A percentile compares a stretch with the other conserved stretches of the same genome.
Conservation (phyloP, 2,329 filamentous ascomycete genomes). For the Geosmithia flava region DNA sequence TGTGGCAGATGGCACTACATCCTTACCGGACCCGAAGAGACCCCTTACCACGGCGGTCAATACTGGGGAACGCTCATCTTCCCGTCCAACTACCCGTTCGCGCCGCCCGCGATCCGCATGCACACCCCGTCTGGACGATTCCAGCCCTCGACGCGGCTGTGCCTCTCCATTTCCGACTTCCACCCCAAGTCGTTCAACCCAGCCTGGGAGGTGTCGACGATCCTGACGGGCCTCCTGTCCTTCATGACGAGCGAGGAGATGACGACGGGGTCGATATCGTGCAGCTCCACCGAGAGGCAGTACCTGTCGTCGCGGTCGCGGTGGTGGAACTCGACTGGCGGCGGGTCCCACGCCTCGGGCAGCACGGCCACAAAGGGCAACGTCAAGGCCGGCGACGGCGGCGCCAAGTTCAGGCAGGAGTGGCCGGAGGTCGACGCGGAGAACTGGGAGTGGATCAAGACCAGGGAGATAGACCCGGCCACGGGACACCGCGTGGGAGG, state of each 20-base stretch:
- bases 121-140: slow-evolving; percentile 95
- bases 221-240: slow-evolving; percentile 81
- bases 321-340: slow-evolving; percentile 97
- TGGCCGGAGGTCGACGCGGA: slow-evolving; percentile 83
- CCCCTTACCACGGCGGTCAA: slow-evolving; percentile 87
- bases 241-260: slow-evolving; percentile 99
- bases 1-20: slow-evolving; percentile 75
- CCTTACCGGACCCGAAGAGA: slow-evolving; percentile 86
- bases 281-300: slow-evolving; percentile 63
- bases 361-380: slow-evolving; percentile 54
- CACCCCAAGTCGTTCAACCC: slow-evolving; percentile 98
- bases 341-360: slow-evolving; percentile 54
- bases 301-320: slow-evolving; percentile 64
- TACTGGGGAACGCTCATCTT: slow-evolving; percentile 98
- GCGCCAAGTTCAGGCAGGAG: slow-evolving; percentile 76
- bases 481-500: slow-evolving; percentile 51
- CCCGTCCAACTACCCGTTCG: slow-evolving; percentile 92
- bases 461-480: slow-evolving; percentile 62
- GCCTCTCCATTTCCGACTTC: slow-evolving; percentile 93
- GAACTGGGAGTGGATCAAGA: slow-evolving; percentile 87
- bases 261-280: slow-evolving; percentile 84
- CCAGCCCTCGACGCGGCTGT: slow-evolving; percentile 82
- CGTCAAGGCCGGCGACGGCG: slow-evolving; percentile 84
- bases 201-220: slow-evolving; percentile 95
- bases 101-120: slow-evolving; percentile 95